These are phyloP conservation scores for Sphaerulina populicola DNA, from an alignment of 2,329 filamentous ascomycete species.

Conservation along the genomic window DNA sequence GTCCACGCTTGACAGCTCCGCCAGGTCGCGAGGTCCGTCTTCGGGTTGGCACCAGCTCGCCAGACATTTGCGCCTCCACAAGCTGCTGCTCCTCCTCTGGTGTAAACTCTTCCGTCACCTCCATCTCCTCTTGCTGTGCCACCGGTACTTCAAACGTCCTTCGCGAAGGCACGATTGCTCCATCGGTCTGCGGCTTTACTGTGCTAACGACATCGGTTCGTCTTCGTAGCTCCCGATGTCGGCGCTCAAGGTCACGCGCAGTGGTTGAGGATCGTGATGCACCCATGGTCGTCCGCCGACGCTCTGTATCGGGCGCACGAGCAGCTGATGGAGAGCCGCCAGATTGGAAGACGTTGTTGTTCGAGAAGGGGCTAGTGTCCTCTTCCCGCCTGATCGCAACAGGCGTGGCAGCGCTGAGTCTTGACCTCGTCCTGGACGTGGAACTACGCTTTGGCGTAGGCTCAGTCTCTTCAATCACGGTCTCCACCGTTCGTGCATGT, in stretches of 20 bases:
- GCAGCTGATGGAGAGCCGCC: slow-evolving; percentile 25
- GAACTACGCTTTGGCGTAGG: slow-evolving; percentile 20
- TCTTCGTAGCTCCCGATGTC: slow-evolving; percentile 37
- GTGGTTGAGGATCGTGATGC: slow-evolving; percentile 21
- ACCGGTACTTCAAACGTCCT: slow-evolving; percentile 53
- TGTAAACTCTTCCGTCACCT: slow-evolving; percentile 81
- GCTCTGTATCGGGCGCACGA: slow-evolving; percentile 49
- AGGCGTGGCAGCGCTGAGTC: slow-evolving; percentile 22
- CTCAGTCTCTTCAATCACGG: slow-evolving; percentile 32
- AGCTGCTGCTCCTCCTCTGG: slow-evolving; percentile 78
- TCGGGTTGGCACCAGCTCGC: slow-evolving; percentile 40
- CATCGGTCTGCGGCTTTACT: slow-evolving; percentile 46
- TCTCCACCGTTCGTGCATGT: slow-evolving; percentile 33
- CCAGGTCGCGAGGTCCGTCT: slow-evolving; percentile 38
- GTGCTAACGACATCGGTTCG: slow-evolving; percentile 37
- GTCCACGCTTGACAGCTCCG: slow-evolving; percentile 49
- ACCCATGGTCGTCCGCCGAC: slow-evolving; percentile 48
- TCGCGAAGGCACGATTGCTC: slow-evolving; percentile 47
- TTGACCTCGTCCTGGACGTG: slow-evolving; percentile 13
- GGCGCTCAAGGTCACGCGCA: slow-evolving; percentile 35
- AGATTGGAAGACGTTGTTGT: slow-evolving; percentile 82
- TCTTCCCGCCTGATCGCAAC: slow-evolving; percentile 27
- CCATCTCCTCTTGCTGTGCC: slow-evolving; percentile 39
- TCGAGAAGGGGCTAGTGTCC: slow-evolving; percentile 62
- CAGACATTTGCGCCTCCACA: slow-evolving; percentile 53